phyloP scores from a whole-genome alignment of 208 protist species.

The Tritrichomonas foetus region DNA sequence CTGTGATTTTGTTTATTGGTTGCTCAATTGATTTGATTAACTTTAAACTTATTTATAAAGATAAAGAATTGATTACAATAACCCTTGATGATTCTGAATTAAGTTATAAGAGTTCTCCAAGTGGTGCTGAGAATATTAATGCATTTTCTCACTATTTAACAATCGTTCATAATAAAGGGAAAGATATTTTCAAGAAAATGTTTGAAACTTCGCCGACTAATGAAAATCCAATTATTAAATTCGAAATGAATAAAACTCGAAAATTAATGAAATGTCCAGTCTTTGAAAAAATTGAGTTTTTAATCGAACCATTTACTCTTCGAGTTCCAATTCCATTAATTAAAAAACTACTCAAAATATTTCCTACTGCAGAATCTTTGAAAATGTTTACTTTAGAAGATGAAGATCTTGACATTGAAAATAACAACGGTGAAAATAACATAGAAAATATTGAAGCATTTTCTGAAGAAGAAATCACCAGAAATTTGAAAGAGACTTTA shows the following conservation, averaged over 20 bases:
- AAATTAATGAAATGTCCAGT: not conserved
- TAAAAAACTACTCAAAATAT: not conserved
- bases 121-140: no score
- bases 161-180: not conserved
- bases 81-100: no score
- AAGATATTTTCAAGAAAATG: not conserved
- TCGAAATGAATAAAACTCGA: not conserved
- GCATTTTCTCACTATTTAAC: not conserved
- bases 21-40: not conserved
- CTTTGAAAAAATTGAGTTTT: not conserved
- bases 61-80: no score
- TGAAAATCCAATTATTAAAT: not conserved
- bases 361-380: not conserved
- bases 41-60: no score
- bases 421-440: not conserved
- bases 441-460: no score
- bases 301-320: not conserved
- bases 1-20: not conserved
- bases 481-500: no score
- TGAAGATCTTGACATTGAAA: not conserved
- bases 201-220: not conserved
- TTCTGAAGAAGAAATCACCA: no score
- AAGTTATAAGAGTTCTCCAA: no score
- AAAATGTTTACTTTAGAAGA: not conserved
- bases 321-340: not conserved